Evolutionary conservation across 176 grass and related monocot genomes (phyloP), one percentile per base, ranked within the genome.

Genomic region (Tuctoria greenei): DNA sequence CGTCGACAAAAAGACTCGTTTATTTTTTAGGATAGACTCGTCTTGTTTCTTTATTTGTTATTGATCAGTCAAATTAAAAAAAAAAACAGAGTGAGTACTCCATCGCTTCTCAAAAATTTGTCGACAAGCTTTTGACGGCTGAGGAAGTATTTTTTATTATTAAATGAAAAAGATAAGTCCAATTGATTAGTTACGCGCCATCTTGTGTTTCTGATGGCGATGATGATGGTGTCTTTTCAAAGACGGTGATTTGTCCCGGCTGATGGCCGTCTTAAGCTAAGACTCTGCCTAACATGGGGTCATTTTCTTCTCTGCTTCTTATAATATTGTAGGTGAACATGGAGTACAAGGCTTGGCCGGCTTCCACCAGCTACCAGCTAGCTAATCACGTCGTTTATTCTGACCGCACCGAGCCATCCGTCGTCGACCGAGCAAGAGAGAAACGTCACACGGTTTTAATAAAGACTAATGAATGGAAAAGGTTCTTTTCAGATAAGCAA

Each of bases 401-500:
- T 81, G 78, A 81, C 45, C 73, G 61, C 56, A 25, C 38, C 54
- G 73, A 67, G 20, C 16, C n/a, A 9, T 14, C 21, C n/a, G 12
- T 14, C 21, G 12, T 6, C 69, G 31, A 40, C 8, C 38, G 38
- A 40, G 38, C 38, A 6, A 8, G 31, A 31, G 31, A 31, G 31
- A 3, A 3, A 31, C 2, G 31, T 31, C 31, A 31, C 31, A 31
- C 3, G 3, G 3, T 79, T 73, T 85, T 85, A 85, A 85, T 34
- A 80, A 65, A 71, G 72, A 82, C 84, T 55, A 77, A 86, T 82
- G 24, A 66, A 39, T 44, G 13, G 15, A 66, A 68, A 76, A 71
- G 61, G 66, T 71, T 66, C 21, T 8, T 71, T 82, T 68, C 78
- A 59, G 47, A 77, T 82, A 59, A 77, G 66, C 55, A 77, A 71